phyloP scores from a whole-genome alignment of 1,139 yeast genomes.

The Yamadazyma atlantica region DNA sequence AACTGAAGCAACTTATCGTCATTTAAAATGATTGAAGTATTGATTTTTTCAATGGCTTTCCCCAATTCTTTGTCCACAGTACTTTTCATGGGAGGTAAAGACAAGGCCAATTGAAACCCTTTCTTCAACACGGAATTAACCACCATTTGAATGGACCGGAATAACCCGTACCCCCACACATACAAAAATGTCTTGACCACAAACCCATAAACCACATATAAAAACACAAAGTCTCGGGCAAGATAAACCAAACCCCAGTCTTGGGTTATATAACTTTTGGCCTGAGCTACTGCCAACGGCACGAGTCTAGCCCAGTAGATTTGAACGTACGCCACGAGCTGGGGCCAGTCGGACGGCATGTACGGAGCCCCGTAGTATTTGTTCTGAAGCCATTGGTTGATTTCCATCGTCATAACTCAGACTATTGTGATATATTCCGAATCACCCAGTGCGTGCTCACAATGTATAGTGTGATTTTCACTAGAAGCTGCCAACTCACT shows the following conservation, averaged over 20 bases:
- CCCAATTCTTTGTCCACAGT: conserved; percentile 63
- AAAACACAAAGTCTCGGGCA: conserved; percentile 27
- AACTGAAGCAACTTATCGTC: conserved; percentile 49
- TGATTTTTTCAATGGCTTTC: conserved; percentile 49
- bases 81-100: conserved; percentile 53
- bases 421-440: too few relatives aligned
- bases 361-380: conserved; percentile 15
- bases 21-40: conserved; percentile 53
- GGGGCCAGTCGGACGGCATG: conserved; percentile 13
- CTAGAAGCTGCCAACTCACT: too few relatives aligned
- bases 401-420: not conserved
- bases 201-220: conserved; percentile 18
- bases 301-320: too few relatives aligned
- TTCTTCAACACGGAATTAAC: conserved; percentile 10
- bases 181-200: conserved; percentile 9
- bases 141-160: conserved; percentile 19
- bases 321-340: conserved; percentile 6
- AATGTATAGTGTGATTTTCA: too few relatives aligned
- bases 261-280: conserved; percentile 12
- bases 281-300: too few relatives aligned
- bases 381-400: not conserved
- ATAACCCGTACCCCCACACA: conserved; percentile 43
- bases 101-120: conserved; percentile 35
- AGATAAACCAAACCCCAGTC: conserved; percentile 18
- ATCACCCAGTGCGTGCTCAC: too few relatives aligned